A percentile compares a stretch with the other conserved stretches of the same genome.
phyloP scores from a whole-genome alignment of 352 stramenopile genomes.

The Nothophytophthora sp. region DNA sequence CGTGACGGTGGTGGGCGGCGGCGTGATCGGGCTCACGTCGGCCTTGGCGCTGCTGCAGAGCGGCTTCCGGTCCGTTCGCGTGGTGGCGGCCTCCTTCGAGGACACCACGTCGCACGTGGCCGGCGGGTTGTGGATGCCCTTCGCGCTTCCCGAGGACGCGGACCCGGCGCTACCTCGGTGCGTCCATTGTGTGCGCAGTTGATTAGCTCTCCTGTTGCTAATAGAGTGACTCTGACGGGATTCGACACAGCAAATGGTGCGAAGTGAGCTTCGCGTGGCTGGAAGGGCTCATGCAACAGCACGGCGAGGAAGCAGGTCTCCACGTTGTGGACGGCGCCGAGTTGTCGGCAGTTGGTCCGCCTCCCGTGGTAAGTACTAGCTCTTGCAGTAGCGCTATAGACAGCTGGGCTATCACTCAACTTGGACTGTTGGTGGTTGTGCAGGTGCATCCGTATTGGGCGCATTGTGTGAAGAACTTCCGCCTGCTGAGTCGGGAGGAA shows the following conservation, averaged over 20 bases:
- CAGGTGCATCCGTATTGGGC: slow-evolving; percentile 65
- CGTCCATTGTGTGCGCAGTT: slow-evolving; percentile 3
- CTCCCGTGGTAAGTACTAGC: slow-evolving; percentile 30
- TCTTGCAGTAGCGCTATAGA: too few species aligned
- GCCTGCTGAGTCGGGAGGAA: slow-evolving; percentile 41
- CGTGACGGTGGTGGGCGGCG: slow-evolving; percentile 60
- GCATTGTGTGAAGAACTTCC: slow-evolving; percentile 62
- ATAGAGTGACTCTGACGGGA: not conserved
- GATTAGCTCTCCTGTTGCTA: not conserved
- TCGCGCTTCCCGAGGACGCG: slow-evolving; percentile 44
- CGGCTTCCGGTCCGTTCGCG: slow-evolving; percentile 41
- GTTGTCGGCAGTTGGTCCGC: slow-evolving; percentile 33
- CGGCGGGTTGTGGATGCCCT: slow-evolving; percentile 76
- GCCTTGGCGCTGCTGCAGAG: slow-evolving; percentile 60
- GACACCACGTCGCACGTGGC: slow-evolving; percentile 64
- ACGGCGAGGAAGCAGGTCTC: slow-evolving; percentile 53
- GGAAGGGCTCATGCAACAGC: slow-evolving; percentile 27
- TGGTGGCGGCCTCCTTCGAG: slow-evolving; percentile 61
- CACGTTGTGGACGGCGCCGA: slow-evolving; percentile 55
- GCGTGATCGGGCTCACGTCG: slow-evolving; percentile 71
- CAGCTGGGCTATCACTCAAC: not conserved
- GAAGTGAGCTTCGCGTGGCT: slow-evolving; percentile 67
- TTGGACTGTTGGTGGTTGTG: not conserved
- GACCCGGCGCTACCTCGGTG: slow-evolving; percentile 42
- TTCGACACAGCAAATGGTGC: slow-evolving; percentile 51